Conservation (phyloP, 73 alveolate species). For the Paramecium sexaurelia region DNA sequence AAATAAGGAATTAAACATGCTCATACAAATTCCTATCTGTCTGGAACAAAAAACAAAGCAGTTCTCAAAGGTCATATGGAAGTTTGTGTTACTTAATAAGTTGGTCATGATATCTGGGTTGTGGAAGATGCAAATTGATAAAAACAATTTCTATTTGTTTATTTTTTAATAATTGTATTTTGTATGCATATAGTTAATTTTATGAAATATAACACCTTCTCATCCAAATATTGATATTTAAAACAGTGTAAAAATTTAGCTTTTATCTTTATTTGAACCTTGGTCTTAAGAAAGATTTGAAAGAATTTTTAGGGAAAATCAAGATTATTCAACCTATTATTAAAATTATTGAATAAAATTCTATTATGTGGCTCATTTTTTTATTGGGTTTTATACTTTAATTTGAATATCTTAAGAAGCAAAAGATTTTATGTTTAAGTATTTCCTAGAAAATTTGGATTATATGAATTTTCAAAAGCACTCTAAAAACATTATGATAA, state of each 20-base stretch:
- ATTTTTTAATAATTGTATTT: background rate
- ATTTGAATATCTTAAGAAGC: slow-evolving; percentile 1
- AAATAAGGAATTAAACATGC: slow-evolving; percentile 20
- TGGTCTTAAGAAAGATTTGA: slow-evolving; percentile 54
- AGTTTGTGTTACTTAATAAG: background rate
- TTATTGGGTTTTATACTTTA: slow-evolving; percentile 3
- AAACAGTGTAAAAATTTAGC: background rate
- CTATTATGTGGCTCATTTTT: background rate
- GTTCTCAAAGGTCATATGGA: slow-evolving; percentile 17
- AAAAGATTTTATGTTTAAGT: slow-evolving; percentile 23
- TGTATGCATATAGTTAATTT: background rate
- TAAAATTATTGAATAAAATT: background rate
- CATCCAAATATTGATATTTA: slow-evolving; percentile 3
- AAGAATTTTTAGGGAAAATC: slow-evolving; percentile 42
- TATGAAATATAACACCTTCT: background rate
- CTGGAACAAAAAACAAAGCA: slow-evolving; percentile 39
- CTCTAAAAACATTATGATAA: slow-evolving; percentile 38
- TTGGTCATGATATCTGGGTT: slow-evolving; percentile 31
- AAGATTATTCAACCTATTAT: slow-evolving; percentile 48
- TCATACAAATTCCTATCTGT: background rate
- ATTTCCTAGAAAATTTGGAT: background rate
- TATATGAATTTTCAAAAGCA: background rate
- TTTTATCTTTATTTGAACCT: slow-evolving; percentile 40
- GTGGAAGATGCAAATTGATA: slow-evolving; percentile 14
- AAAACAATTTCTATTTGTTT: background rate